Percentiles rank a stretch among this genome's conserved stretches.
Evolutionary conservation across 2,329 filamentous ascomycete genomes (phyloP).

Genomic region (Epichloe sibirici): DNA sequence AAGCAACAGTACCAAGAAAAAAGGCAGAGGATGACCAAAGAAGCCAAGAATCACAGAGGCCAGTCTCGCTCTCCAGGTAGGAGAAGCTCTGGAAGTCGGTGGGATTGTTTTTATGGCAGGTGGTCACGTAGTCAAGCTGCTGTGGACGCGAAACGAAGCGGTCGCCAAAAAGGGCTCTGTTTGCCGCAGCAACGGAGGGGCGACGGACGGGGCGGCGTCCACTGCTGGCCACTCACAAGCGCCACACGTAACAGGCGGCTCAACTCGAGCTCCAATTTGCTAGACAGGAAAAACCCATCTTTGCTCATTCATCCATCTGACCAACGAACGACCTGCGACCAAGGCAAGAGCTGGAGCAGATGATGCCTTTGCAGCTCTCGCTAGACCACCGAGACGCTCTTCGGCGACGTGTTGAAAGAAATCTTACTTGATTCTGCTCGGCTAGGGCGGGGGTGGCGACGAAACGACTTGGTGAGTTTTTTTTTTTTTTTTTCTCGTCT

Average conservation of each 20-base stretch:
- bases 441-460: background rate
- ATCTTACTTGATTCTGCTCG: background rate
- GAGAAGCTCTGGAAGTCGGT: background rate
- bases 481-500: background rate
- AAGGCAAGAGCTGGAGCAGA: background rate
- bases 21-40: background rate
- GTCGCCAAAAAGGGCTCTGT: conserved; percentile 2
- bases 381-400: conserved; percentile 4
- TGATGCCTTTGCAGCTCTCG: conserved; percentile 4
- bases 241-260: background rate
- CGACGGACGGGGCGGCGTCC: background rate
- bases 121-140: background rate
- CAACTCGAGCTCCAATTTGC: background rate
- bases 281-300: background rate
- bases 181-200: conserved; percentile 15
- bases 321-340: background rate
- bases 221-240: background rate
- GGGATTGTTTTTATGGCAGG: conserved; percentile 3
- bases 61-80: background rate
- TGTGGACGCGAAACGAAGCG: background rate
- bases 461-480: background rate
- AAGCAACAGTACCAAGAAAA: background rate
- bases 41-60: background rate
- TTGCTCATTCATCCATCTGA: background rate
- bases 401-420: conserved; percentile 3